Evolutionary conservation across 345 rosid genomes (phyloP), one percentile per base, ranked within the genome.

Genomic region (Turnera subulata): DNA sequence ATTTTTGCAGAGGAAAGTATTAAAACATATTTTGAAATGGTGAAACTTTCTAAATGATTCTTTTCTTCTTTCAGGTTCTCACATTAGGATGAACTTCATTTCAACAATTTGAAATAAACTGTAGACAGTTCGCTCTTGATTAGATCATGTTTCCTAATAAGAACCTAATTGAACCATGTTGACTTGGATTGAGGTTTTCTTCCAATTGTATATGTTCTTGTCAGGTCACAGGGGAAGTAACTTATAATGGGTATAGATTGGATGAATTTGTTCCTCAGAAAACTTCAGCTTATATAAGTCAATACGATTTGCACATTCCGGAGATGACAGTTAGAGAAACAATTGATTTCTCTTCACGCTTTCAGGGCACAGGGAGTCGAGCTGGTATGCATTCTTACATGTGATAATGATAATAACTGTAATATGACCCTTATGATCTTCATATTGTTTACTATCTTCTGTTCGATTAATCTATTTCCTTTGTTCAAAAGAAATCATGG

Each of bases 241-340:
- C 73, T 53, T 76, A 67, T 42, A 76, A 76, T 33, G 73, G 76
- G 11, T 48, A 71, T 59, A 44, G 15, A 53, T 29, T 76, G 38
- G 59, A 71, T 7, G 80, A 76, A 55, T 64, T 71, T 67, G 71
- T 67, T 68, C 76, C 80, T 22, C 73, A 71, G 62, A 76, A 67
- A 54, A 71, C 80, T 26, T 64, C 80, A 25, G 76, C 71, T 39
- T 76, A 71, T 32, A 53, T 67, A 55, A 76, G 76, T 55, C 76
- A 63, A 55, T 13, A 42, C 53, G 80, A 76, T 61, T 48, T 71
- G 20, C 75, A 74, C 46, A 74, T 74, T 43, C 72, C 78, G 2
- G 78, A 74, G 15, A 65, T 70, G 66, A 74, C 78, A 18, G 78
- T 70, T 6, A 70, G 78, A 46, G 78, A 74, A 55, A 58, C 66